These are phyloP conservation scores for Erysimum cheiranthoides DNA, from an alignment of 345 rosid species.

Conservation along the genomic window DNA sequence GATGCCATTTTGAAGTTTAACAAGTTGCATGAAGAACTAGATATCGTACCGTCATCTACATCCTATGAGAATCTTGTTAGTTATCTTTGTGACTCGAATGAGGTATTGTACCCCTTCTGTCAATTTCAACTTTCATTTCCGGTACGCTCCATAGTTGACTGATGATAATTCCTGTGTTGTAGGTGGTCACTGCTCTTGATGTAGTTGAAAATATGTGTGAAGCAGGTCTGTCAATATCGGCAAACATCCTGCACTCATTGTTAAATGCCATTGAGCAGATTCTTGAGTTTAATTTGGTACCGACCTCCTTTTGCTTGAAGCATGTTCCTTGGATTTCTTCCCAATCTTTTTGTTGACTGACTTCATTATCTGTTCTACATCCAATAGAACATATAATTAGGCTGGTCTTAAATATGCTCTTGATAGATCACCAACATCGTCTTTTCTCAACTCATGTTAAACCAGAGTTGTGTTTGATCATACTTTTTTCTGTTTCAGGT, in stretches of 20 bases:
- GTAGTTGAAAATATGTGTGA: slow-evolving; percentile 68
- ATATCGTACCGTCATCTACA: slow-evolving; percentile 57
- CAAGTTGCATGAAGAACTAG: slow-evolving; percentile 63
- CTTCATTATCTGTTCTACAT: slow-evolving; percentile 2
- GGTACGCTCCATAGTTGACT: slow-evolving; percentile 12
- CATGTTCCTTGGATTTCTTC: slow-evolving; percentile 17
- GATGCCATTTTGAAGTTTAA: slow-evolving; percentile 63
- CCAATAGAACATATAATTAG: slow-evolving; percentile 1
- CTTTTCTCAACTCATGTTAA: slow-evolving; percentile 27
- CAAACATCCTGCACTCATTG: slow-evolving; percentile 53
- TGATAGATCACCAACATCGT: slow-evolving; percentile 11
- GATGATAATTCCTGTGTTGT: slow-evolving; percentile 36
- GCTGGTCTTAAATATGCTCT: slow-evolving; percentile 23
- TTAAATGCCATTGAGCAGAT: slow-evolving; percentile 60
- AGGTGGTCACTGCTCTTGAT: slow-evolving; percentile 87
- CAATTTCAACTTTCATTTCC: slow-evolving; percentile 5
- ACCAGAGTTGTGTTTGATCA: slow-evolving; percentile 6
- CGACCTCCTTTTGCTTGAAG: slow-evolving; percentile 25
- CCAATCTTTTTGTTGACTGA: not conserved
- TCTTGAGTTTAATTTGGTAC: slow-evolving; percentile 76
- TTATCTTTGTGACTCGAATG: slow-evolving; percentile 53
- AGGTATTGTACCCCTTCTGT: slow-evolving; percentile 55
- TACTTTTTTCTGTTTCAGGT: slow-evolving; percentile 51
- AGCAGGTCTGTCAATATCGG: slow-evolving; percentile 56
- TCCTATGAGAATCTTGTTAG: slow-evolving; percentile 68